Evolutionary conservation across 2,329 filamentous ascomycete genomes (phyloP).

Genomic region (Aspergillus fructus): DNA sequence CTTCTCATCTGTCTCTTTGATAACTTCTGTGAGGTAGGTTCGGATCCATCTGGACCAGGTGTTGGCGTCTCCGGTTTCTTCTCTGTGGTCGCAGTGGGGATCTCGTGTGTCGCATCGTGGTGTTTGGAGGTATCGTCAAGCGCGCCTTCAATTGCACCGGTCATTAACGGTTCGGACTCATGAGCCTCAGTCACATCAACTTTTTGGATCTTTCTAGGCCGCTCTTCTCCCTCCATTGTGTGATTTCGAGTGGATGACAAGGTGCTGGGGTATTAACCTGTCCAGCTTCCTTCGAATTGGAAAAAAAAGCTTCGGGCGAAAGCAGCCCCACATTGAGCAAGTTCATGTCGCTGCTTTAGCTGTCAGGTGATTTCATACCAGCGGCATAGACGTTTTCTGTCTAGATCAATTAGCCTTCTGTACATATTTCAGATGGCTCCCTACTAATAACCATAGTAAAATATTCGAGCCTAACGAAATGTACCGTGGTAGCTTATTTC

Average conservation of each 20-base stretch:
- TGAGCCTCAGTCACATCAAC: slow-evolving; percentile 38
- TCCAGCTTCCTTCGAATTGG: not conserved
- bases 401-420: not conserved
- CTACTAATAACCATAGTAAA: not conserved
- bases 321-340: slow-evolving; percentile 12
- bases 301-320: slow-evolving; percentile 5
- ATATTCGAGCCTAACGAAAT: not conserved
- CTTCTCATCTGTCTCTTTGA: slow-evolving; percentile 90
- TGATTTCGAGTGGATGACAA: not conserved
- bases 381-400: not conserved
- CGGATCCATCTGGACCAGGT: slow-evolving; percentile 3
- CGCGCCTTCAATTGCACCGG: slow-evolving; percentile 23
- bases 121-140: slow-evolving; percentile 1
- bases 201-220: slow-evolving; percentile 57
- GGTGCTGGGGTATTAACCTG: not conserved
- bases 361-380: slow-evolving; percentile 5
- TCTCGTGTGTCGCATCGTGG: slow-evolving; percentile 7
- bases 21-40: slow-evolving; percentile 40
- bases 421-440: not conserved
- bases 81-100: not conserved
- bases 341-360: slow-evolving; percentile 15
- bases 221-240: slow-evolving; percentile 55
- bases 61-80: not conserved
- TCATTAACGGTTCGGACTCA: slow-evolving; percentile 31
- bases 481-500: not conserved